These are phyloP conservation scores for Halophytophthora batemanensis DNA, from an alignment of 352 stramenopile species.

Conservation along the genomic window DNA sequence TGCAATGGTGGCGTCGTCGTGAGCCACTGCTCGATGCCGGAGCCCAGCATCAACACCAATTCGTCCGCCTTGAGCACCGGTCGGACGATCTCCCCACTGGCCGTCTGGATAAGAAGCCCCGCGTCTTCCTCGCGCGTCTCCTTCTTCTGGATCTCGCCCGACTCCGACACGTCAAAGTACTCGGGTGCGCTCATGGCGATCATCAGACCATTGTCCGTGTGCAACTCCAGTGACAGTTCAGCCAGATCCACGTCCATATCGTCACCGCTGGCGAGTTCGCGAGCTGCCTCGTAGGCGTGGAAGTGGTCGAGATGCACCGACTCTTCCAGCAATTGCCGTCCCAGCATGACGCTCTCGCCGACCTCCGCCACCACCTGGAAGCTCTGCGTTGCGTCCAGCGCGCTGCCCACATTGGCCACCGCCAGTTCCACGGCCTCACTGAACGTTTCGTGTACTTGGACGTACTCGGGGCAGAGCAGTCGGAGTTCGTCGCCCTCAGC, in stretches of 20 bases:
- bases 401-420: conserved; percentile 50
- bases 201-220: conserved; percentile 74
- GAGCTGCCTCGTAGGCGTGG: conserved; percentile 58
- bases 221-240: conserved; percentile 66
- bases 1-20: conserved; percentile 47
- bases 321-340: conserved; percentile 54
- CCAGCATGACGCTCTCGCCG: conserved; percentile 37
- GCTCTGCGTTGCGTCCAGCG: conserved; percentile 51
- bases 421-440: conserved; percentile 52
- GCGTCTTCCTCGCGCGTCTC: conserved; percentile 56
- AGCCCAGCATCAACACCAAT: conserved; percentile 79
- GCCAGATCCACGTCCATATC: conserved; percentile 21
- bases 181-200: conserved; percentile 71
- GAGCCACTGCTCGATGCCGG: conserved; percentile 72
- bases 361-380: conserved; percentile 42
- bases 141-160: conserved; percentile 37
- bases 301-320: conserved; percentile 82
- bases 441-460: conserved; percentile 50
- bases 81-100: conserved; percentile 48
- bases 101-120: conserved; percentile 62
- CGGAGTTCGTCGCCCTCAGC: conserved; percentile 37
- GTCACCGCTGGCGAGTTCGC: conserved; percentile 4
- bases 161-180: conserved; percentile 57
- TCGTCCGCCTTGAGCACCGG: conserved; percentile 65
- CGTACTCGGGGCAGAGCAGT: conserved; percentile 51